These are phyloP conservation scores for Corchorus olitorius DNA, from an alignment of 345 rosid genomes.

Conservation along the genomic window DNA sequence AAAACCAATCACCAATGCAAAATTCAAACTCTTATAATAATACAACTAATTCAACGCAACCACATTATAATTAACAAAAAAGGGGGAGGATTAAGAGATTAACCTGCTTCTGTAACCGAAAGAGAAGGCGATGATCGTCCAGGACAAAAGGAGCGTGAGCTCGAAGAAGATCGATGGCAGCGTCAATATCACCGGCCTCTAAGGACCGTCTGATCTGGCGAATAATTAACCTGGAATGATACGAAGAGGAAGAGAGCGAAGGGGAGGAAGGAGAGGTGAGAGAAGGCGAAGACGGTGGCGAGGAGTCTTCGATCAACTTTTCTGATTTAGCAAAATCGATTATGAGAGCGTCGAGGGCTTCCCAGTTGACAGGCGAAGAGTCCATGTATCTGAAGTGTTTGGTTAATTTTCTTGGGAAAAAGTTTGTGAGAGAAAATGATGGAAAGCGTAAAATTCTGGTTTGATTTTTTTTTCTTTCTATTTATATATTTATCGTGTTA, in stretches of 20 bases:
- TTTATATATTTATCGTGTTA: neutral
- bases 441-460: neutral
- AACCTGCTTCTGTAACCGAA: conserved; percentile 92
- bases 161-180: conserved; percentile 64
- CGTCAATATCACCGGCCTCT: conserved; percentile 74
- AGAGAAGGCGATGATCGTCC: conserved; percentile 77
- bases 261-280: conserved; percentile 33
- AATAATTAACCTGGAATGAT: conserved; percentile 68
- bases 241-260: conserved; percentile 65
- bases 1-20: neutral
- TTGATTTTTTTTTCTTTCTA: neutral
- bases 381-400: conserved; percentile 45
- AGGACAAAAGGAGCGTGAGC: conserved; percentile 73
- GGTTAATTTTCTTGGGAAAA: conserved; percentile 16
- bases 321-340: conserved; percentile 87
- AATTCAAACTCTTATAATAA: neutral
- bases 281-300: conserved; percentile 37
- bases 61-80: conserved; percentile 7
- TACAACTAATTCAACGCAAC: neutral
- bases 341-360: conserved; percentile 79
- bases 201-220: conserved; percentile 72
- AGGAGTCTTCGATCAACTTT: conserved; percentile 61
- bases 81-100: neutral
- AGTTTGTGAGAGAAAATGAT: conserved; percentile 8
- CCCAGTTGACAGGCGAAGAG: conserved; percentile 80